These are phyloP conservation scores for Tinospora cordifolia DNA, from an alignment of 164 flowering plant species.

Conservation along the genomic window DNA sequence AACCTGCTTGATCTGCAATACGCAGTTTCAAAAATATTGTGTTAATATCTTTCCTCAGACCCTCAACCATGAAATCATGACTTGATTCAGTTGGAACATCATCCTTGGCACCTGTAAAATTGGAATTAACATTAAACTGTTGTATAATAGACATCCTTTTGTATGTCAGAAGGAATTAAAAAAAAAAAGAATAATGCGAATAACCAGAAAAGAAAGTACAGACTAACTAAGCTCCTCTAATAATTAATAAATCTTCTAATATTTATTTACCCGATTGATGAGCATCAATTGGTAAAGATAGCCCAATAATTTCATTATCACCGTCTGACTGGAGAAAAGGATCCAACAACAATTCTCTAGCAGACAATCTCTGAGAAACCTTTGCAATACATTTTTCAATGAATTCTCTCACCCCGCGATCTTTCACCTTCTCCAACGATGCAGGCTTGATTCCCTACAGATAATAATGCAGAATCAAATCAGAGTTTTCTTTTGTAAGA, in stretches of 20 bases:
- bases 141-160: slow-evolving; percentile 31
- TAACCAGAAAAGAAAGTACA: neutral
- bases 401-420: slow-evolving; percentile 56
- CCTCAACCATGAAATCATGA: slow-evolving; percentile 58
- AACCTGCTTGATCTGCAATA: slow-evolving; percentile 77
- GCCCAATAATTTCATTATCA: slow-evolving; percentile 36
- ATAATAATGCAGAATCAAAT: slow-evolving; percentile 8
- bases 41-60: slow-evolving; percentile 68
- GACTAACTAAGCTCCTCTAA: neutral
- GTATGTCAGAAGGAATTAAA: slow-evolving; percentile 11
- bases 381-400: slow-evolving; percentile 87
- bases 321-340: slow-evolving; percentile 63
- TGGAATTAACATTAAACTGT: slow-evolving; percentile 13
- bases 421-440: slow-evolving; percentile 76
- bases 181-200: neutral
- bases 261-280: slow-evolving; percentile 33
- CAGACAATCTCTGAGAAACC: slow-evolving; percentile 64
- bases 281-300: slow-evolving; percentile 19
- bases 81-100: slow-evolving; percentile 24
- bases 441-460: slow-evolving; percentile 89
- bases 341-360: slow-evolving; percentile 69
- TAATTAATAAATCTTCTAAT: neutral
- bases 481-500: too few species aligned
- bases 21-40: slow-evolving; percentile 75
- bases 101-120: slow-evolving; percentile 13